These are phyloP conservation scores for Eimeria praecox DNA, from an alignment of 169 alveolate genomes.

Conservation along the genomic window DNA sequence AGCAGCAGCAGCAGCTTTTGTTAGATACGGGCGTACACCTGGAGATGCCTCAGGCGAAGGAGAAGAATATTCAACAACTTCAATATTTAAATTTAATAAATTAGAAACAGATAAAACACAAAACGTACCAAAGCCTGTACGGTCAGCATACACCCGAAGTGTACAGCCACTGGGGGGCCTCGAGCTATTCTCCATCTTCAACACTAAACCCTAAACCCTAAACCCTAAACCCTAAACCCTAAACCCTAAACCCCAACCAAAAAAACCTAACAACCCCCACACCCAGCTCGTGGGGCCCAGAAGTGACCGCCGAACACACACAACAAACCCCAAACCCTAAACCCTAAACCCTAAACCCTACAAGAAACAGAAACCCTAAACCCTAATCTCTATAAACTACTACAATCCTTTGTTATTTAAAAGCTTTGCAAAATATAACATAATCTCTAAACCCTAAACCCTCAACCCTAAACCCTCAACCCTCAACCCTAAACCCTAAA, in stretches of 20 bases:
- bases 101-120: background rate
- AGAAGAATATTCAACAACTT: background rate
- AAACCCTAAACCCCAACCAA: too few species aligned
- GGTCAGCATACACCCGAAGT: too few species aligned
- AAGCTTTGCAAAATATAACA: too few species aligned
- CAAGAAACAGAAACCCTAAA: background rate
- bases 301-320: background rate
- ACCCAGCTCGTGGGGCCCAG: too few species aligned
- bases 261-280: background rate
- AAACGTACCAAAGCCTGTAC: background rate
- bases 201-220: background rate
- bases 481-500: constrained; percentile 16
- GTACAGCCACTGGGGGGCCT: too few species aligned
- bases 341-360: constrained; percentile 12
- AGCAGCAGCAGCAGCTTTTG: too few species aligned
- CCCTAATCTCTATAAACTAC: too few species aligned
- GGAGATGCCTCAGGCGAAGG: background rate
- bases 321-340: constrained; percentile 24
- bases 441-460: background rate
- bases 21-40: too few species aligned
- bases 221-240: background rate
- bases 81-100: background rate
- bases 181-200: too few species aligned
- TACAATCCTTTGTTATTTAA: too few species aligned
- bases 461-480: constrained; percentile 22